Percentiles rank a stretch among this genome's conserved stretches.
phyloP scores from a whole-genome alignment of 257 asterid species.

The Nicotiana sylvestris region DNA sequence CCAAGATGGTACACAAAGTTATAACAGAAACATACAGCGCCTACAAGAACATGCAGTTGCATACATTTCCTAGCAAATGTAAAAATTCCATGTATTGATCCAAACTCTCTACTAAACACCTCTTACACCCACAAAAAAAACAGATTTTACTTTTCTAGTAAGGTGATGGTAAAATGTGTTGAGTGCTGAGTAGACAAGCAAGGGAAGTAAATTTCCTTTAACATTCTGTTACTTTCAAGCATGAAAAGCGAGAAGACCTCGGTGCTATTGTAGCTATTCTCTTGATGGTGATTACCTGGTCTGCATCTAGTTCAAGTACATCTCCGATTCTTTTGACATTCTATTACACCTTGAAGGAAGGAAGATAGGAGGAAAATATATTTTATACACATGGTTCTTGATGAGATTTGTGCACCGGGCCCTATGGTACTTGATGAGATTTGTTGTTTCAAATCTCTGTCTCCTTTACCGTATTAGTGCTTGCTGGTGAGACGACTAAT shows the following conservation, averaged over 20 bases:
- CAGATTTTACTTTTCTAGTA: neutral
- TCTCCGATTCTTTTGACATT: neutral
- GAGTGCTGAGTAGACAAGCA: neutral
- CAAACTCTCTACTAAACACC: no score
- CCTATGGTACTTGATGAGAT: neutral
- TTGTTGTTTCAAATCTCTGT: neutral
- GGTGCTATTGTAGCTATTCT: neutral
- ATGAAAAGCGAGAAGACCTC: neutral
- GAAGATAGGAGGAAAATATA: neutral
- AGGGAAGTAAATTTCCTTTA: neutral
- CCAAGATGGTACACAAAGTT: no score
- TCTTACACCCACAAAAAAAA: no score
- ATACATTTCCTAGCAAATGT: no score
- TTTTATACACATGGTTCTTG: neutral
- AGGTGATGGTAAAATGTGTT: neutral
- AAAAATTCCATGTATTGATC: no score
- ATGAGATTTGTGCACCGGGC: no score
- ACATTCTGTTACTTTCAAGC: neutral
- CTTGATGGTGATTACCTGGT: neutral
- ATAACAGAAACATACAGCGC: no score
- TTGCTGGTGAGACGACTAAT: neutral
- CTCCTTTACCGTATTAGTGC: neutral
- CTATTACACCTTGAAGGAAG: neutral
- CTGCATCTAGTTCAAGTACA: neutral
- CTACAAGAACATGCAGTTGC: no score